Percentiles rank a stretch among this genome's conserved stretches.
These are phyloP conservation scores for Tieghemiomyces parasiticus DNA, from an alignment of 192 early-diverging fungal species.

Conservation along the genomic window DNA sequence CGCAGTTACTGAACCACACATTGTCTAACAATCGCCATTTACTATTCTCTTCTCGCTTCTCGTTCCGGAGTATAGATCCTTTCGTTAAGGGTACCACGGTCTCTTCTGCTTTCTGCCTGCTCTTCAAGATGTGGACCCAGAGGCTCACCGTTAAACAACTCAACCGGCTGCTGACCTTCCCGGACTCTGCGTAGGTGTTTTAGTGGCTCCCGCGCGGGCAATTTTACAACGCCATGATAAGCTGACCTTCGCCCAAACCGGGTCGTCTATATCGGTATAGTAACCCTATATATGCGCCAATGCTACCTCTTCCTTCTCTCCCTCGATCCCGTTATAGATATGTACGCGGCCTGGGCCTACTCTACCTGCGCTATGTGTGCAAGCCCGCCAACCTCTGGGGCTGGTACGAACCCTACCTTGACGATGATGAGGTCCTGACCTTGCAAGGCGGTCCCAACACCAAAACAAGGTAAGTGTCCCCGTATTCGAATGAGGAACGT, in stretches of 20 bases:
- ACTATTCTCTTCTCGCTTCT: too few relatives aligned
- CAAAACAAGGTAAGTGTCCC: slow-evolving; percentile 34
- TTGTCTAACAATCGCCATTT: too few relatives aligned
- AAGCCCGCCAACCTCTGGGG: slow-evolving; percentile 59
- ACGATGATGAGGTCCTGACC: slow-evolving; percentile 61
- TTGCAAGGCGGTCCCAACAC: slow-evolving; percentile 40
- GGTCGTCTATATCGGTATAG: too few relatives aligned
- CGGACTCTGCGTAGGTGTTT: slow-evolving; percentile 53
- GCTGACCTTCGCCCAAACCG: too few relatives aligned
- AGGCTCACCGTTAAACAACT: slow-evolving; percentile 60
- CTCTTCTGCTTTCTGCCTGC: slow-evolving; percentile 66
- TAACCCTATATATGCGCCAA: too few relatives aligned
- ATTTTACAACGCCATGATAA: neutral
- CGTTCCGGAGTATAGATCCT: slow-evolving; percentile 58
- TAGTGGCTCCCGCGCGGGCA: neutral
- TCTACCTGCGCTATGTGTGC: slow-evolving; percentile 72
- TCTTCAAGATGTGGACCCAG: slow-evolving; percentile 75
- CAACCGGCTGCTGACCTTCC: slow-evolving; percentile 55
- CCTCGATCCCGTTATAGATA: too few relatives aligned
- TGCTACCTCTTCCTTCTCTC: too few relatives aligned
- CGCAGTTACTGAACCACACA: too few relatives aligned
- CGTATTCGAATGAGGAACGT: too few relatives aligned
- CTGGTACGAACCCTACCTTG: slow-evolving; percentile 62
- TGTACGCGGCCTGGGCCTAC: slow-evolving; percentile 60
- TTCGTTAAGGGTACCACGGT: slow-evolving; percentile 64